A percentile compares a stretch with the other conserved stretches of the same genome.
These are phyloP conservation scores for Schwanniomyces sp. DNA, from an alignment of 805 yeast species.

Conservation along the genomic window DNA sequence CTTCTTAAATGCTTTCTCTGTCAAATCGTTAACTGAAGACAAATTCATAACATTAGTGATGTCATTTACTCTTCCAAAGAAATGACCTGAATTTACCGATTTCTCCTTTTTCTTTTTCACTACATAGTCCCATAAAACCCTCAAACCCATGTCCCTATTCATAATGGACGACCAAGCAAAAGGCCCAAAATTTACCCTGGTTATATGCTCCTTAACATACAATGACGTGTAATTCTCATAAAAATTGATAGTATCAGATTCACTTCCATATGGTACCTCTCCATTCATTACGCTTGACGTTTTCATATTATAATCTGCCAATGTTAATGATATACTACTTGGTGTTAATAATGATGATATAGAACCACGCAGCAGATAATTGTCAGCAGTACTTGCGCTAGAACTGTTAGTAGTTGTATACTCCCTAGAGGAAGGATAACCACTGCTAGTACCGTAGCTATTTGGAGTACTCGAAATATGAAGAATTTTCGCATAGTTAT, in stretches of 20 bases:
- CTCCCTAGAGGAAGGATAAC: not conserved
- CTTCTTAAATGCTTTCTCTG: constrained; percentile 28
- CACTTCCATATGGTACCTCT: constrained; percentile 18
- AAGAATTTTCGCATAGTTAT: not conserved
- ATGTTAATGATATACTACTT: not conserved
- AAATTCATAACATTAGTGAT: constrained; percentile 16
- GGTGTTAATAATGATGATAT: not conserved
- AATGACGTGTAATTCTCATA: constrained; percentile 33
- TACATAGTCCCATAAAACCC: constrained; percentile 33
- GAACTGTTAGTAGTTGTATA: not conserved
- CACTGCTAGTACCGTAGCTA: not conserved
- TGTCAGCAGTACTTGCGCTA: not conserved
- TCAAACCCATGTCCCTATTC: constrained; percentile 32
- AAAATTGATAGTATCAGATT: constrained; percentile 33
- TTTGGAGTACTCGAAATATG: not conserved
- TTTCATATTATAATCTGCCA: not conserved
- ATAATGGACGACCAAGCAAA: constrained; percentile 38
- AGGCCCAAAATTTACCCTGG: constrained; percentile 38
- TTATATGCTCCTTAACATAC: constrained; percentile 24
- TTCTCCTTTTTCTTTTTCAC: constrained; percentile 11
- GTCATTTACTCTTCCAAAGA: constrained; percentile 20
- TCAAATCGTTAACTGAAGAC: constrained; percentile 8
- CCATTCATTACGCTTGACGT: constrained; percentile 14
- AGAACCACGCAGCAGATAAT: not conserved
- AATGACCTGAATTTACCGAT: constrained; percentile 20